A percentile compares a stretch with the other conserved stretches of the same genome.
These are phyloP conservation scores for Diaporthe ampelina DNA, from an alignment of 2,329 filamentous ascomycete species.

Conservation along the genomic window DNA sequence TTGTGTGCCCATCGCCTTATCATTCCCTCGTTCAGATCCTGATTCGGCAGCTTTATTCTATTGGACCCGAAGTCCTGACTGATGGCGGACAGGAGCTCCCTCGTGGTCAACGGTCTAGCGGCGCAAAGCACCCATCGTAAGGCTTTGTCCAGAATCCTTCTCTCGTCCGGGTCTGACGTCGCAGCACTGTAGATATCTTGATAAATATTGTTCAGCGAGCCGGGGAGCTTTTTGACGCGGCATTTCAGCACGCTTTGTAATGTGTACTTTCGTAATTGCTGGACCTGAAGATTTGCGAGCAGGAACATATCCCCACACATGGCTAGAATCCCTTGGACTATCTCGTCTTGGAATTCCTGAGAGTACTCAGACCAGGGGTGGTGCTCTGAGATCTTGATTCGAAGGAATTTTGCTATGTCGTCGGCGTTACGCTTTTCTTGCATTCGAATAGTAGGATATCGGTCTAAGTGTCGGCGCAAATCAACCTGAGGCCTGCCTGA, in stretches of 20 bases:
- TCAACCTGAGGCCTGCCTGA: neutral
- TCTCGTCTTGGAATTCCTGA: neutral
- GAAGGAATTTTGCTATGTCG: neutral
- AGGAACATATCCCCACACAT: neutral
- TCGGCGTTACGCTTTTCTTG: neutral
- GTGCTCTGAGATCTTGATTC: neutral
- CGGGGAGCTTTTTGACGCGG: neutral
- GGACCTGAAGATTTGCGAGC: neutral
- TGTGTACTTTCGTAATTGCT: neutral
- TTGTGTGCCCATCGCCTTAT: neutral
- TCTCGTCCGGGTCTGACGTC: neutral
- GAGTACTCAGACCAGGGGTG: neutral
- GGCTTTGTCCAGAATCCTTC: neutral
- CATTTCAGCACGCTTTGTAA: neutral
- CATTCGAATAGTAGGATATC: neutral
- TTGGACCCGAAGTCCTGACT: neutral
- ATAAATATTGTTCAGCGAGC: neutral
- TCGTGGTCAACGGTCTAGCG: neutral
- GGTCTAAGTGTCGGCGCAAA: neutral
- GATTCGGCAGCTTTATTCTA: fast-evolving
- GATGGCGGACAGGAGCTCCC: neutral
- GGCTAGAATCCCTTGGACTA: neutral
- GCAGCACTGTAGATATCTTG: neutral
- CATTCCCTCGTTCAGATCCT: neutral
- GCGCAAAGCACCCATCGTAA: neutral